A percentile compares a stretch with the other conserved stretches of the same genome.
These are phyloP conservation scores for Willaertia magna DNA, from an alignment of 208 protist species.

Conservation along the genomic window DNA sequence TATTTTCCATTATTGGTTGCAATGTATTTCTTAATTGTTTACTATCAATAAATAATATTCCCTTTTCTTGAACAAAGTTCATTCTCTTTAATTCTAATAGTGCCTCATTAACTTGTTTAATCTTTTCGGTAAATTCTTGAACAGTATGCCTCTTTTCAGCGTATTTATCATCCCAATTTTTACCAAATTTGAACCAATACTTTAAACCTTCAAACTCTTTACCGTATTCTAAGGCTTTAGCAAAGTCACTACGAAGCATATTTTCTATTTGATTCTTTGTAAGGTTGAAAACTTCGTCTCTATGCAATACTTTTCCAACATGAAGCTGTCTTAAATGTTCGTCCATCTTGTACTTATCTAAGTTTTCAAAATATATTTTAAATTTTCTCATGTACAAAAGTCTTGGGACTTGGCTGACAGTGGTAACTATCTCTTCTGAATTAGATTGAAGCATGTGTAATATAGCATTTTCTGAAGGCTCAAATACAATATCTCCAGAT, in stretches of 20 bases:
- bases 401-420: neutral
- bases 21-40: neutral
- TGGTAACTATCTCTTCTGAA: neutral
- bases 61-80: slow-evolving; percentile 1
- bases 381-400: slow-evolving; percentile 8
- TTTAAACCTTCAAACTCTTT: neutral
- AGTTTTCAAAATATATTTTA: slow-evolving; percentile 2
- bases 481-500: neutral
- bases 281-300: neutral
- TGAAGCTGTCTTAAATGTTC: slow-evolving; percentile 3
- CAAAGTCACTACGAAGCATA: slow-evolving; percentile 4
- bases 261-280: neutral
- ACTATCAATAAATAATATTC: slow-evolving; percentile 8
- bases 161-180: slow-evolving; percentile 6
- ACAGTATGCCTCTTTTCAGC: neutral
- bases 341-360: neutral
- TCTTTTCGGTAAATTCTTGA: neutral
- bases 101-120: neutral
- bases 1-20: neutral
- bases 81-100: slow-evolving; percentile 7
- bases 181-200: neutral
- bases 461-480: neutral
- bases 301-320: neutral
- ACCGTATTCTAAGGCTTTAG: neutral
- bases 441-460: neutral